Percentiles rank a stretch among this genome's conserved stretches.
Conservation (phyloP, 805 yeast species). For the Yarrowia sp. region DNA sequence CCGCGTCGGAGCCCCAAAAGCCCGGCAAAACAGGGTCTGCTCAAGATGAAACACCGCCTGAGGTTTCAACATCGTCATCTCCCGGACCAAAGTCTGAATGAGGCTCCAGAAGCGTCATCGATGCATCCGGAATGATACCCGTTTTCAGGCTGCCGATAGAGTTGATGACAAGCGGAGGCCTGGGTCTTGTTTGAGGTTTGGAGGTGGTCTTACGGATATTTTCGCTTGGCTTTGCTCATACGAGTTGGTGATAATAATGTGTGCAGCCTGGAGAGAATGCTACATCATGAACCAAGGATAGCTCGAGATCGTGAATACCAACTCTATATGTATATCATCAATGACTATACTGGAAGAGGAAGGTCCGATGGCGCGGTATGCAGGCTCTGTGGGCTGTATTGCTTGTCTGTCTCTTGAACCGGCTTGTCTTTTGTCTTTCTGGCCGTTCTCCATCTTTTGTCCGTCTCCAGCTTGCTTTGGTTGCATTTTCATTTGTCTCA, state of each 20-base stretch:
- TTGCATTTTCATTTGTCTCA: too few relatives aligned
- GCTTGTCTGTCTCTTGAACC: not conserved
- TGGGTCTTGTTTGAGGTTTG: too few relatives aligned
- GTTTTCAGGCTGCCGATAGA: not conserved
- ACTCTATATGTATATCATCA: not conserved
- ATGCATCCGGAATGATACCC: constrained; percentile 12
- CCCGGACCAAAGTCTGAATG: not conserved
- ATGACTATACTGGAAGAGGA: not conserved
- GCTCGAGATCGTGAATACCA: too few relatives aligned
- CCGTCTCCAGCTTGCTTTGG: too few relatives aligned
- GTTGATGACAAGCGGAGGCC: not conserved
- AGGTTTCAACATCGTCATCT: not conserved
- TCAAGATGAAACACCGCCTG: not conserved
- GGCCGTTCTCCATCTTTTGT: not conserved
- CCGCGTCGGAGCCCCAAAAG: too few relatives aligned
- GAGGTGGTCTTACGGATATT: too few relatives aligned
- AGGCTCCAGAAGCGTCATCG: constrained; percentile 5
- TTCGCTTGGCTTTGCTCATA: not conserved
- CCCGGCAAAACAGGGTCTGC: too few relatives aligned
- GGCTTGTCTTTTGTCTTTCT: not conserved
- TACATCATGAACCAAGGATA: too few relatives aligned
- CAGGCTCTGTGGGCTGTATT: not conserved
- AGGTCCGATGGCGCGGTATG: not conserved
- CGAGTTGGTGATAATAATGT: too few relatives aligned
- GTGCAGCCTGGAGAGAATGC: too few relatives aligned